Evolutionary conservation across 805 yeast genomes (phyloP).

Genomic region (Ogataea trehalophila): DNA sequence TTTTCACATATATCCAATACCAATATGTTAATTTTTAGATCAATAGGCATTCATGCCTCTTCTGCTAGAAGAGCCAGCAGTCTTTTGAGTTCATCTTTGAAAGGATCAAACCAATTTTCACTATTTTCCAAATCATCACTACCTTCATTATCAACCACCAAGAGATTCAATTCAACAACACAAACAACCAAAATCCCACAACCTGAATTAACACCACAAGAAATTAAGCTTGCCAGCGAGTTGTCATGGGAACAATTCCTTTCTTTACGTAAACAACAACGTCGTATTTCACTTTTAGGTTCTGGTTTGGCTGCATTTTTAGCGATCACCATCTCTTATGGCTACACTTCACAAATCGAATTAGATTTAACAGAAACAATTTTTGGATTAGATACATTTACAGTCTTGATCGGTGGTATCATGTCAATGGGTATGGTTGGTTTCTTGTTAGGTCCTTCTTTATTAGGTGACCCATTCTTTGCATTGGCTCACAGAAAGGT

Average conservation of each 20-base stretch:
- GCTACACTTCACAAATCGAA: slow-evolving; percentile 71
- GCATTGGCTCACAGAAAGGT: slow-evolving; percentile 44
- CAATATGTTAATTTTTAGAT: slow-evolving; percentile 9
- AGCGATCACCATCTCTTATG: slow-evolving; percentile 68
- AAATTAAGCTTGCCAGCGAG: slow-evolving; percentile 18
- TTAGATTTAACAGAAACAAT: slow-evolving; percentile 87
- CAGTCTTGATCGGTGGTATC: slow-evolving; percentile 72
- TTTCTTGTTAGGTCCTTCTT: slow-evolving; percentile 73
- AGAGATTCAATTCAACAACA: slow-evolving; percentile 10
- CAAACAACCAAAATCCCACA: not conserved
- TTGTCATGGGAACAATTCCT: slow-evolving; percentile 82
- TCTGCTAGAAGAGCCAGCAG: not conserved
- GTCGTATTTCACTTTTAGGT: slow-evolving; percentile 60
- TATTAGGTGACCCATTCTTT: slow-evolving; percentile 68
- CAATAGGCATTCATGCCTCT: slow-evolving; percentile 6
- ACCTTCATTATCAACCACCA: not conserved
- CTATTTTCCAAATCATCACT: not conserved
- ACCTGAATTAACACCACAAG: slow-evolving; percentile 17
- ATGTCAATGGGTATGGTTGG: slow-evolving; percentile 72
- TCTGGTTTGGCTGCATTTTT: slow-evolving; percentile 63
- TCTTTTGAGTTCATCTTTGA: not conserved
- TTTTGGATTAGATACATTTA: slow-evolving; percentile 85
- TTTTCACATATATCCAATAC: no score
- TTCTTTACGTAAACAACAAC: slow-evolving; percentile 66
- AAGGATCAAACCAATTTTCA: not conserved